Evolutionary conservation across 2,329 filamentous ascomycete genomes (phyloP).

Genomic region (Fonsecaea erecta): DNA sequence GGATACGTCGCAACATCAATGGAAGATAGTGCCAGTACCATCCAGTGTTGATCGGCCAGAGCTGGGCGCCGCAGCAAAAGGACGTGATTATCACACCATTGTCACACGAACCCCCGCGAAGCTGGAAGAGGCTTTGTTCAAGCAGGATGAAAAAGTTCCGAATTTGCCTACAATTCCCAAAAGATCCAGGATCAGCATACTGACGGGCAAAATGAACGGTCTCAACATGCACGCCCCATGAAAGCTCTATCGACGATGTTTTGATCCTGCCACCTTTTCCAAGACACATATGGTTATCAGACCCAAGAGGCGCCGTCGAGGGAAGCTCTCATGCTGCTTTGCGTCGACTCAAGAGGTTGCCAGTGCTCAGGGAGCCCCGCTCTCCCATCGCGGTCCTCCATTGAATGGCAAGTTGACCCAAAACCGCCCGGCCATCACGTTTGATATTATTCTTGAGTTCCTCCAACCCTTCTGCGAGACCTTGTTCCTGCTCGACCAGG

Average conservation of each 20-base stretch:
- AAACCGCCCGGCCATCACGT: conserved; percentile 58
- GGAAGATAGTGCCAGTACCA: conserved; percentile 65
- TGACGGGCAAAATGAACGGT: conserved; percentile 34
- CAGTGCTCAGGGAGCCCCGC: conserved; percentile 82
- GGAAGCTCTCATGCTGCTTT: conserved; percentile 22
- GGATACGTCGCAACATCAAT: conserved; percentile 66
- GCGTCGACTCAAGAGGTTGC: conserved; percentile 66
- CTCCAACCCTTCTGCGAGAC: conserved; percentile 55
- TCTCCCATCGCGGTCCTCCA: conserved; percentile 93
- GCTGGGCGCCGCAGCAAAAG: conserved; percentile 27
- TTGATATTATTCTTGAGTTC: conserved; percentile 51
- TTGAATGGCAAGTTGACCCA: conserved; percentile 82
- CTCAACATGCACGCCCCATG: conserved; percentile 36
- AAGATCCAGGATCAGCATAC: conserved; percentile 21
- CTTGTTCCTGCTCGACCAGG: conserved; percentile 60
- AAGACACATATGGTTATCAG: neutral
- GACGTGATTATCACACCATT: conserved; percentile 64
- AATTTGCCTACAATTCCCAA: conserved; percentile 26
- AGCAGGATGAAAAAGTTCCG: conserved; percentile 31
- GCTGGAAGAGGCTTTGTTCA: conserved; percentile 72
- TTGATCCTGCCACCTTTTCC: neutral
- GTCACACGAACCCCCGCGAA: conserved; percentile 75
- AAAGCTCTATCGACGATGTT: neutral
- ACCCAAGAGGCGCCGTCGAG: conserved; percentile 1
- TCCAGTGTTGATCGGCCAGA: conserved; percentile 54